Evolutionary conservation across 139 green algal genomes (phyloP).

Genomic region (Ostreobium quekettii): DNA sequence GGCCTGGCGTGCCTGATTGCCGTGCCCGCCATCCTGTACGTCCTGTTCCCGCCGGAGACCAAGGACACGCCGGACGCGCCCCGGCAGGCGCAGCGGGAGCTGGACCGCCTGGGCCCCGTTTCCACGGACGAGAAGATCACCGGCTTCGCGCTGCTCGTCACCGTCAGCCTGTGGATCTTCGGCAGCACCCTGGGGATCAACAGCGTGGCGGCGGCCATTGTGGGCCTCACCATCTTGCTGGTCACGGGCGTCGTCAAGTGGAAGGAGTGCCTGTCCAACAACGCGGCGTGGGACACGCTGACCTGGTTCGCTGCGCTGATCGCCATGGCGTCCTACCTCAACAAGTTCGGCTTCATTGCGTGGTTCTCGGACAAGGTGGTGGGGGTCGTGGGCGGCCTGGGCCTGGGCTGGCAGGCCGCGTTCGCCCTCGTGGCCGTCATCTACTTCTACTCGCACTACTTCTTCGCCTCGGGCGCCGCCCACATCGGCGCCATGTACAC

Average conservation of each 20-base stretch:
- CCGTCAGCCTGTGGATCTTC: slow-evolving; percentile 90
- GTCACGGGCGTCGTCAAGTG: slow-evolving; percentile 71
- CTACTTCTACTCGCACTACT: slow-evolving; percentile 99
- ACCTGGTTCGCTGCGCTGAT: slow-evolving; percentile 99
- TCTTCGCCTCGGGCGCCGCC: slow-evolving; percentile 93
- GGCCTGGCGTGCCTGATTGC: slow-evolving; percentile 73
- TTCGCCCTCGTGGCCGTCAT: slow-evolving; percentile 84
- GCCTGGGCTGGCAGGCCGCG: slow-evolving; percentile 87
- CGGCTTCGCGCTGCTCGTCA: slow-evolving; percentile 71
- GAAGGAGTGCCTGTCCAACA: slow-evolving; percentile 58
- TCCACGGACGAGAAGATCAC: slow-evolving; percentile 29
- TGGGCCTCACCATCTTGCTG: slow-evolving; percentile 89
- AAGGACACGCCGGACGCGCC: slow-evolving; percentile 96
- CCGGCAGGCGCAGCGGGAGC: slow-evolving; percentile 72
- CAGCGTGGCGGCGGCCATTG: slow-evolving; percentile 88
- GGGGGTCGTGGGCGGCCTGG: slow-evolving; percentile 64
- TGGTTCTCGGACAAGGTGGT: slow-evolving; percentile 82
- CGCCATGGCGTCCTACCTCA: slow-evolving; percentile 93
- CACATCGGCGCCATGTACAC: slow-evolving; percentile 99
- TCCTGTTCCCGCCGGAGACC: slow-evolving; percentile 85
- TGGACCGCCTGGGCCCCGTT: slow-evolving; percentile 91
- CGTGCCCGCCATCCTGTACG: slow-evolving; percentile 89
- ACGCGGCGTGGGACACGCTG: slow-evolving; percentile 94
- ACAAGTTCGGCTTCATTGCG: slow-evolving; percentile 96
- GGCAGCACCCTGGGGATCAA: slow-evolving; percentile 80